Evolutionary conservation across 306 rosid species (phyloP).

Genomic region (Quercus cerris): DNA sequence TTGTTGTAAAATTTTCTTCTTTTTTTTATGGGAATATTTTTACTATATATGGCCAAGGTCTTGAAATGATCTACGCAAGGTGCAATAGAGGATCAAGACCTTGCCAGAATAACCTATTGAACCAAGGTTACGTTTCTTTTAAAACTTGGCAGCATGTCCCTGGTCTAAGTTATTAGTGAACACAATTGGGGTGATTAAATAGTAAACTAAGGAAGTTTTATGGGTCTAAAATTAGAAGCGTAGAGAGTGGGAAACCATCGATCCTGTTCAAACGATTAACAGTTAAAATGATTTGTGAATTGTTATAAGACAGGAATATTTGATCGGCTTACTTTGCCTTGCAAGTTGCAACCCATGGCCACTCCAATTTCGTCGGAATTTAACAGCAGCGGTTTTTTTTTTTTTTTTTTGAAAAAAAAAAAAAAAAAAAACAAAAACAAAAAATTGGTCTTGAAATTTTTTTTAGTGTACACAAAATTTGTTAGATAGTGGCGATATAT

Average conservation of each 20-base stretch:
- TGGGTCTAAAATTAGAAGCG: conserved; percentile 32
- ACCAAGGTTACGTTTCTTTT: background rate
- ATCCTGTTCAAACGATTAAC: background rate
- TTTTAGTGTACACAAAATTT: no score
- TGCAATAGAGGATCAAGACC: conserved; percentile 11
- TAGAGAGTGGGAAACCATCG: conserved; percentile 22
- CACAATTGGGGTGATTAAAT: conserved; percentile 14
- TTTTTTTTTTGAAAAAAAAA: background rate
- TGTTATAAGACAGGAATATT: background rate
- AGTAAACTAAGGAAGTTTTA: background rate
- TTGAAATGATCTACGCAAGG: background rate
- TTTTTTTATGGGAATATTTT: background rate
- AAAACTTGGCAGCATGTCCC: conserved; percentile 7
- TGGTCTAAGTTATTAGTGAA: background rate
- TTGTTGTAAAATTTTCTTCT: background rate
- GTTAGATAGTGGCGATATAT: no score
- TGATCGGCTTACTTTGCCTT: background rate
- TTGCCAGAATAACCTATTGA: conserved; percentile 22
- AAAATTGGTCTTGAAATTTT: no score
- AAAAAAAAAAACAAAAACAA: no score
- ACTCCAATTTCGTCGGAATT: background rate
- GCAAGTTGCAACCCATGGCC: background rate
- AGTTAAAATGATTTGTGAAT: background rate
- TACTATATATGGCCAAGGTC: conserved; percentile 28
- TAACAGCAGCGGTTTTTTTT: background rate